phyloP scores from a whole-genome alignment of 495 filamentous ascomycete species.

The Hypoxylon fuscum region DNA sequence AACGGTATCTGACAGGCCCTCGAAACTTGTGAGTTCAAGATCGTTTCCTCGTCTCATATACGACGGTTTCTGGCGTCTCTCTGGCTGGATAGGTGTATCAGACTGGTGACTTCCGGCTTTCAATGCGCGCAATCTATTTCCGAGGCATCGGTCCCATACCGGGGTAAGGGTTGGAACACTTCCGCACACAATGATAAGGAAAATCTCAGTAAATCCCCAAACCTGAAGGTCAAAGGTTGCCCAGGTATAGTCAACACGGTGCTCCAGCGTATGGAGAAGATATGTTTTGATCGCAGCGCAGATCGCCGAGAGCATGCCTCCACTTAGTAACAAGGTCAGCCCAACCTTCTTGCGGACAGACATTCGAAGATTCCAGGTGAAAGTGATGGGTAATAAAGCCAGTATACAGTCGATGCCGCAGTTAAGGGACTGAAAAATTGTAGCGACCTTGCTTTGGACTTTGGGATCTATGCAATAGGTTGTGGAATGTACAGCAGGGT shows the following conservation, averaged over 20 bases:
- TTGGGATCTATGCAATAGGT: constrained; percentile 25
- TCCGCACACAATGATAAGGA: constrained; percentile 25
- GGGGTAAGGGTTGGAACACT: constrained; percentile 27
- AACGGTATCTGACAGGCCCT: not conserved
- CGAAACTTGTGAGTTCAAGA: not conserved
- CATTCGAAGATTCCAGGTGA: constrained; percentile 24
- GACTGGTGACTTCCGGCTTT: not conserved
- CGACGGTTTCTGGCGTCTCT: not conserved
- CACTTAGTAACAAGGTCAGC: constrained; percentile 10
- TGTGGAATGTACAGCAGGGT: not conserved
- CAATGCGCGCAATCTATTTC: not conserved
- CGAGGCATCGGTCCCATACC: constrained; percentile 1
- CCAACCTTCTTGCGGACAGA: constrained; percentile 3
- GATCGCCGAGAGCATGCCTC: constrained; percentile 24
- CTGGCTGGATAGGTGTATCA: not conserved
- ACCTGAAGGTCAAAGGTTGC: constrained; percentile 11
- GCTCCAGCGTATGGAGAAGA: not conserved
- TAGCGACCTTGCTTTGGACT: not conserved
- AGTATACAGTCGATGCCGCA: constrained; percentile 17
- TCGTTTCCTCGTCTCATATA: not conserved
- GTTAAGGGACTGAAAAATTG: not conserved
- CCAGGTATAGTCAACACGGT: constrained; percentile 8
- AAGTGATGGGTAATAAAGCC: constrained; percentile 14
- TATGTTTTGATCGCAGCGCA: constrained; percentile 32
- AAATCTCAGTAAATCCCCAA: constrained; percentile 21